phyloP scores from a whole-genome alignment of 345 rosid genomes.

The Durio zibethinus region DNA sequence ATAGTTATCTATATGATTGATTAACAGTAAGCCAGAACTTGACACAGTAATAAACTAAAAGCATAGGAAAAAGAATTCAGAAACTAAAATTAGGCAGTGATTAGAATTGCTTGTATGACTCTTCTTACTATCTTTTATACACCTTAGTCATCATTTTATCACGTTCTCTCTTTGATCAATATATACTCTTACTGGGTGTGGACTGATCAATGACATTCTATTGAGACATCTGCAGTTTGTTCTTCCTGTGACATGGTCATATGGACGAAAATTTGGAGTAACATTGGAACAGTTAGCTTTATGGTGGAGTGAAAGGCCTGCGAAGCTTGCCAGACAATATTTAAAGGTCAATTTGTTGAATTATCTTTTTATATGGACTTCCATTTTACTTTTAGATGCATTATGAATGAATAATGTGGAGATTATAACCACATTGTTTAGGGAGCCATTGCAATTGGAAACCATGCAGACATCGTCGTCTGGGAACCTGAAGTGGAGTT shows the following conservation, averaged over 20 bases:
- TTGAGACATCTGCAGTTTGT: slow-evolving; percentile 66
- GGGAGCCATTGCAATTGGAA: slow-evolving; percentile 76
- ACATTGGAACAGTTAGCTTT: slow-evolving; percentile 63
- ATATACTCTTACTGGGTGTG: not conserved
- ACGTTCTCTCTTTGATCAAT: not conserved
- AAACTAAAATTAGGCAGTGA: not conserved
- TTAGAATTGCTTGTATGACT: not conserved
- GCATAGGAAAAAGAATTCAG: not conserved
- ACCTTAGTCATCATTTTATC: not conserved
- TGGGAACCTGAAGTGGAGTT: slow-evolving; percentile 86
- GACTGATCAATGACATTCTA: slow-evolving; percentile 7
- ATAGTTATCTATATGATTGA: not conserved
- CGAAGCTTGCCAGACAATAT: slow-evolving; percentile 67
- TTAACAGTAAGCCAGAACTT: not conserved
- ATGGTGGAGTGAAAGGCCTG: slow-evolving; percentile 96
- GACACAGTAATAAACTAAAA: not conserved
- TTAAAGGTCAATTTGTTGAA: slow-evolving; percentile 46
- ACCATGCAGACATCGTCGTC: slow-evolving; percentile 69
- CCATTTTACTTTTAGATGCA: not conserved
- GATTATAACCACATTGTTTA: slow-evolving; percentile 25
- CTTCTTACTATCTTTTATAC: not conserved
- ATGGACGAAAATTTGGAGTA: slow-evolving; percentile 67
- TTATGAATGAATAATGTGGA: not conserved
- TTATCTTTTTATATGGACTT: not conserved
- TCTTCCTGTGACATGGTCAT: slow-evolving; percentile 92